Evolutionary conservation across 164 flowering plant species (phyloP).

Genomic region (Euptelea pleiosperma): DNA sequence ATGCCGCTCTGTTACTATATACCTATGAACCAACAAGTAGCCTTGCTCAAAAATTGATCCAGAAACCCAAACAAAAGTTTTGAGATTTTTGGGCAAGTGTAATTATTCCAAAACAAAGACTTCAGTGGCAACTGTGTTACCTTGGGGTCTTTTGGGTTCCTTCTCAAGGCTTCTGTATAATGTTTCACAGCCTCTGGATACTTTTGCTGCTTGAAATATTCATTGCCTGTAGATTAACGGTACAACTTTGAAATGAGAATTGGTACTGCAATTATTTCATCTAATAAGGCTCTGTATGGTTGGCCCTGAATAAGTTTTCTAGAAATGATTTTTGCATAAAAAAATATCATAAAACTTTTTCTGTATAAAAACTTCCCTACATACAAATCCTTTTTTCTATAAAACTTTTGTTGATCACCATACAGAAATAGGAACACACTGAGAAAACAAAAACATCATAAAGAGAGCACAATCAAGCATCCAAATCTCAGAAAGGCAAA

Average conservation of each 20-base stretch:
- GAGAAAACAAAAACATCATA: neutral
- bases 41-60: neutral
- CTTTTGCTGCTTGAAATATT: conserved; percentile 80
- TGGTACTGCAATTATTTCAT: too few species aligned
- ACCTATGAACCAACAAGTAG: conserved; percentile 44
- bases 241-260: too few species aligned
- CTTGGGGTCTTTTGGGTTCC: conserved; percentile 87
- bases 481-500: too few species aligned
- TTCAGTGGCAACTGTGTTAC: conserved; percentile 24
- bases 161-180: conserved; percentile 82
- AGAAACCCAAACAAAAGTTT: neutral
- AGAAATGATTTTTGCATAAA: too few species aligned
- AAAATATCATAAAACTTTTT: too few species aligned
- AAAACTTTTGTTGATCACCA: too few species aligned
- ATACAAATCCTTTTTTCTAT: too few species aligned
- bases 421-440: neutral
- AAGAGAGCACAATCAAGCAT: neutral
- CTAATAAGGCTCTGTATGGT: too few species aligned
- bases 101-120: neutral
- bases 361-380: too few species aligned
- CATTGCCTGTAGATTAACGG: conserved; percentile 56
- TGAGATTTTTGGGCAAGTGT: too few species aligned
- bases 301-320: too few species aligned
- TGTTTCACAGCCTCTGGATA: conserved; percentile 91
- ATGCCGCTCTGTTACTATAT: conserved; percentile 94